phyloP scores from a whole-genome alignment of 1,139 yeast species.

The Scheffersomyces lignicola region DNA sequence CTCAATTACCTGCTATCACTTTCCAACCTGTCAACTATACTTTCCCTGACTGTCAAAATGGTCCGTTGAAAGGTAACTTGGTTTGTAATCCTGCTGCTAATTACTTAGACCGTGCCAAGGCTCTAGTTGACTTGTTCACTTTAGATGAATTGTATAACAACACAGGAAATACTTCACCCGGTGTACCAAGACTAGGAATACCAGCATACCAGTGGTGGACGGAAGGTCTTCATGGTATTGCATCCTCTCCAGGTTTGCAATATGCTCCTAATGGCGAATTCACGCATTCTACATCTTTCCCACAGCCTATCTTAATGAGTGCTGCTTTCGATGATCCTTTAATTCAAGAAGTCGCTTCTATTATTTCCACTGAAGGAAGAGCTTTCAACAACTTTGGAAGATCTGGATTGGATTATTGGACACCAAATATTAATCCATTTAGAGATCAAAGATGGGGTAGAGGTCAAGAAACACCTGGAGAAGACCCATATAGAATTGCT shows the following conservation, averaged over 20 bases:
- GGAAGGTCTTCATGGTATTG: slow-evolving; percentile 10
- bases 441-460: slow-evolving; percentile 10
- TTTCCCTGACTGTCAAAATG: slow-evolving; percentile 9
- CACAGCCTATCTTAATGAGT: slow-evolving; percentile 9
- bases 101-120: slow-evolving; percentile 7
- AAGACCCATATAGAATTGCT: slow-evolving; percentile 7
- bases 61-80: slow-evolving; percentile 8
- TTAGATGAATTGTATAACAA: slow-evolving; percentile 5
- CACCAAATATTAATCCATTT: slow-evolving; percentile 9
- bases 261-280: slow-evolving; percentile 6
- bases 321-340: slow-evolving; percentile 8
- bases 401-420: slow-evolving; percentile 8
- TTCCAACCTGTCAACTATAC: slow-evolving; percentile 6
- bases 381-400: slow-evolving; percentile 9
- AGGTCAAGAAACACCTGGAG: slow-evolving; percentile 9
- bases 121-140: slow-evolving; percentile 7
- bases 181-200: slow-evolving; percentile 8
- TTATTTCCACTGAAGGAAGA: slow-evolving; percentile 8
- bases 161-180: slow-evolving; percentile 9
- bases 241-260: slow-evolving; percentile 6
- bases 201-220: slow-evolving; percentile 10
- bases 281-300: slow-evolving; percentile 7
- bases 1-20: slow-evolving; percentile 8
- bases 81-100: slow-evolving; percentile 7
- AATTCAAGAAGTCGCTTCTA: slow-evolving; percentile 6